Percentiles rank a stretch among this genome's conserved stretches.
phyloP scores from a whole-genome alignment of 768 basidiomycete species.

The Panaeolus papilionaceus region DNA sequence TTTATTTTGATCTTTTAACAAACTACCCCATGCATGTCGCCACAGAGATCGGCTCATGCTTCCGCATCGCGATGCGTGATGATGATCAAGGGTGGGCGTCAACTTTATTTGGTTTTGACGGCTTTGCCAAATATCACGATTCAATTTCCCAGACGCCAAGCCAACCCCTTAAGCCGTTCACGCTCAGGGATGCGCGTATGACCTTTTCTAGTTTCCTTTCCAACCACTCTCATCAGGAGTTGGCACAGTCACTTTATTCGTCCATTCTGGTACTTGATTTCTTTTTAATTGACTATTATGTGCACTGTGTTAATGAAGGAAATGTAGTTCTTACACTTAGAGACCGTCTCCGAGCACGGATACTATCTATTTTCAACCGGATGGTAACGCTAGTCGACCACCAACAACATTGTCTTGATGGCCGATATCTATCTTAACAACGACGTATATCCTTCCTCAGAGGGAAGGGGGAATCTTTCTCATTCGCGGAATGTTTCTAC shows the following conservation, averaged over 20 bases:
- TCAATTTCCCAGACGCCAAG: constrained; percentile 2
- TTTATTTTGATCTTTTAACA: background rate
- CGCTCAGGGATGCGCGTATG: background rate
- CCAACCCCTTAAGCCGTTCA: background rate
- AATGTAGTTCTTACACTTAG: background rate
- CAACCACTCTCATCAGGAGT: constrained; percentile 8
- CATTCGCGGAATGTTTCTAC: constrained; percentile 51
- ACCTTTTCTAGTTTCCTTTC: constrained; percentile 2
- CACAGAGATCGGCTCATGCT: constrained; percentile 4
- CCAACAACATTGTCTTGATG: constrained; percentile 44
- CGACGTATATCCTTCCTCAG: constrained; percentile 46
- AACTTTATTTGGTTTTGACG: background rate
- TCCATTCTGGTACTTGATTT: background rate
- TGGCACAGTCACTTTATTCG: background rate
- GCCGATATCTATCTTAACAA: constrained; percentile 66
- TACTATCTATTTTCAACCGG: constrained; percentile 18
- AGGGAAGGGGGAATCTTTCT: constrained; percentile 37
- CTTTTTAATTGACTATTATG: background rate
- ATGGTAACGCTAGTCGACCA: constrained; percentile 28
- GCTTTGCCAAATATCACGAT: background rate
- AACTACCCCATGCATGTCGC: background rate
- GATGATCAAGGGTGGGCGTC: constrained; percentile 15
- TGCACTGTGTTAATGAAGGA: background rate
- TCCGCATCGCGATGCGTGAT: constrained; percentile 10
- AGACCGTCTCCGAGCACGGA: background rate